These are phyloP conservation scores for Calonectria hongkongensis DNA, from an alignment of 2,329 filamentous ascomycete genomes.

Conservation along the genomic window DNA sequence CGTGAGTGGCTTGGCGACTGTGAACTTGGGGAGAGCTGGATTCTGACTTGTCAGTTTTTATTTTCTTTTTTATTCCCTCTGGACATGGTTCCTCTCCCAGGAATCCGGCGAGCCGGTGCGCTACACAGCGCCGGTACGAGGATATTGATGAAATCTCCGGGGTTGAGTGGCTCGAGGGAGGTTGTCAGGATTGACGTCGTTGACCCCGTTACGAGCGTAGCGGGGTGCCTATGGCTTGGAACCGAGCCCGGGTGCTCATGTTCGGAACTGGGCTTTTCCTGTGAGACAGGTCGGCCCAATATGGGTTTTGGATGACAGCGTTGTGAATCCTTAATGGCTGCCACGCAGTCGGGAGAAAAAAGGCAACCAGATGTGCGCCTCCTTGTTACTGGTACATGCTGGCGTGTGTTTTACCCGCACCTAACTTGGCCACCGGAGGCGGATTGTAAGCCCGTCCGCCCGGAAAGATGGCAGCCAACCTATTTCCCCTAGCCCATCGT, in stretches of 20 bases:
- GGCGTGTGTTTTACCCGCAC: neutral
- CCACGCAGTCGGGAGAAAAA: constrained; percentile 11
- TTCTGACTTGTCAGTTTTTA: constrained; percentile 48
- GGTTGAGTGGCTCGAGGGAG: constrained; percentile 42
- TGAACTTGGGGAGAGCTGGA: constrained; percentile 28
- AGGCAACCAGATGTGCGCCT: neutral
- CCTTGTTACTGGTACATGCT: constrained; percentile 17
- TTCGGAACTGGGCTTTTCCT: constrained; percentile 12
- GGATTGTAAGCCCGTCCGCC: constrained; percentile 13
- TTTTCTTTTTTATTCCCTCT: constrained; percentile 35
- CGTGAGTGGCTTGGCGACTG: constrained; percentile 39
- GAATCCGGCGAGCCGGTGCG: constrained; percentile 31
- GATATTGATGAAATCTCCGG: constrained; percentile 29
- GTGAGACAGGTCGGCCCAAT: constrained; percentile 8
- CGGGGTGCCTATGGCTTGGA: constrained; percentile 41
- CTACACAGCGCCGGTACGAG: constrained; percentile 24
- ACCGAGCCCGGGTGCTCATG: constrained; percentile 4
- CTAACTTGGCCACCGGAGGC: constrained; percentile 4
- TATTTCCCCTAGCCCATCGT: constrained; percentile 6
- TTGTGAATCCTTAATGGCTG: constrained; percentile 16
- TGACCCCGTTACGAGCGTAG: constrained; percentile 41
- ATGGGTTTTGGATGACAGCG: constrained; percentile 7
- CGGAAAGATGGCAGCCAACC: constrained; percentile 13
- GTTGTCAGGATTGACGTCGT: constrained; percentile 57
- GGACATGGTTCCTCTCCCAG: constrained; percentile 36